These are phyloP conservation scores for Monosporozyma aquatica DNA, from an alignment of 805 yeast species.

Conservation along the genomic window DNA sequence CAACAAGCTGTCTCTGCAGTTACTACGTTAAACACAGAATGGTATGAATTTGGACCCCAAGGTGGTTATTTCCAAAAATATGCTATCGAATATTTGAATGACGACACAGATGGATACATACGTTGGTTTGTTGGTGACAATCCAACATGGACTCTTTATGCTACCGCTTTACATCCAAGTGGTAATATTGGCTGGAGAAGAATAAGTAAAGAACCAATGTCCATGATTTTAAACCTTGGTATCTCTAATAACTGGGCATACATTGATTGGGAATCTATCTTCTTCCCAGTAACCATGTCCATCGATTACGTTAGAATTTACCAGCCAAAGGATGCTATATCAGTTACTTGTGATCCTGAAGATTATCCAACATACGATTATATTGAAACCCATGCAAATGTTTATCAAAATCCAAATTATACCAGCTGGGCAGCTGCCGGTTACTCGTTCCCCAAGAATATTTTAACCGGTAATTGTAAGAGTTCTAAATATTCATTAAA, in stretches of 20 bases:
- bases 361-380: conserved; percentile 82
- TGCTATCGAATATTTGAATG: conserved; percentile 72
- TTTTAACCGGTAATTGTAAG: conserved; percentile 44
- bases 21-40: conserved; percentile 64
- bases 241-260: conserved; percentile 88
- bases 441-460: conserved; percentile 56
- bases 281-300: conserved; percentile 69
- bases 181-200: conserved; percentile 84
- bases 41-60: conserved; percentile 65
- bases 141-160: conserved; percentile 66
- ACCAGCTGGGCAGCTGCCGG: conserved; percentile 76
- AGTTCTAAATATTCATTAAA: conserved; percentile 19
- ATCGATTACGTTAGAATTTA: conserved; percentile 84
- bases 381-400: conserved; percentile 57
- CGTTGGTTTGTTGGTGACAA: conserved; percentile 80
- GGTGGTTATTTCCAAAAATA: conserved; percentile 55
- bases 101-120: conserved; percentile 60
- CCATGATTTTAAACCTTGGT: conserved; percentile 79
- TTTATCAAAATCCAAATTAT: conserved; percentile 58
- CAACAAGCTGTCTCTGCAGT: conserved; percentile 88
- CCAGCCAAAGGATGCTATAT: conserved; percentile 60
- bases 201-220: conserved; percentile 87
- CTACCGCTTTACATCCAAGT: conserved; percentile 74
- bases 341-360: conserved; percentile 75
- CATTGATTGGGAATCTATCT: conserved; percentile 77